Base-by-base conservation (phyloP, 2,329 filamentous ascomycete genomes). In the Venturia oleaginea region DNA sequence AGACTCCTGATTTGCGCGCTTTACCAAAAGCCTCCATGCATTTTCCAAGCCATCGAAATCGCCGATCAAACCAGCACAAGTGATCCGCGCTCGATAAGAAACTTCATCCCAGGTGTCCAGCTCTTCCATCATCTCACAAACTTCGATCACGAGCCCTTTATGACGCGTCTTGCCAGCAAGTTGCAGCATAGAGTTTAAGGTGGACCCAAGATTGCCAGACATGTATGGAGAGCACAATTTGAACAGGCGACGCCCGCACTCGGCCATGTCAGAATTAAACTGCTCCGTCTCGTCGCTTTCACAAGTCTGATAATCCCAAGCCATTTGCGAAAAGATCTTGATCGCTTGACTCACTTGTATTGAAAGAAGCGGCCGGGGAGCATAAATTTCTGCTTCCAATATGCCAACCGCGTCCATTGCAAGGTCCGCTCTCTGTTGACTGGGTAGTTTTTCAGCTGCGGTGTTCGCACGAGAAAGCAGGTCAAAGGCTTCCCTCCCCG, bases 11-110 rank as follows among this genome's bases (percentile, higher is more conserved):
- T 72, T 69, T 15, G 71, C 70, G 19, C 60, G 46, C 8, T 66
- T 66, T 24, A 71, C 70, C 37, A 74, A 67, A 4, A 61, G 62
- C 2, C 66, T 64, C 75, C 75, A 76, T n/a, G 68, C 65, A n/a
- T 70, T 62, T 60, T 73, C 68, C 34, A 76, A 66, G 17, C 72
- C 38, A 0, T 69, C 64, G 24, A 63, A 67, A 38, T 74, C 66
- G 27, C 65, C 63, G 15, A 73, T 65, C 6, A 69, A 60, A 6
- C 74, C 74, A 24, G 73, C 72, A 19, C 73, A 68, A 27, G 59
- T 42, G 43, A 61, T 17, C 32, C 42, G 11, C 8, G 59, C n/a
- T 19, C 59, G 27, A 11, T 61, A 27, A 30, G 59, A 42, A 10
- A 61, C n/a, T 37, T 61, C 34, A 13, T 30, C 43, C 59, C 37